Conservation (phyloP, 352 stramenopile genomes). For the Pythium aristosporum region DNA sequence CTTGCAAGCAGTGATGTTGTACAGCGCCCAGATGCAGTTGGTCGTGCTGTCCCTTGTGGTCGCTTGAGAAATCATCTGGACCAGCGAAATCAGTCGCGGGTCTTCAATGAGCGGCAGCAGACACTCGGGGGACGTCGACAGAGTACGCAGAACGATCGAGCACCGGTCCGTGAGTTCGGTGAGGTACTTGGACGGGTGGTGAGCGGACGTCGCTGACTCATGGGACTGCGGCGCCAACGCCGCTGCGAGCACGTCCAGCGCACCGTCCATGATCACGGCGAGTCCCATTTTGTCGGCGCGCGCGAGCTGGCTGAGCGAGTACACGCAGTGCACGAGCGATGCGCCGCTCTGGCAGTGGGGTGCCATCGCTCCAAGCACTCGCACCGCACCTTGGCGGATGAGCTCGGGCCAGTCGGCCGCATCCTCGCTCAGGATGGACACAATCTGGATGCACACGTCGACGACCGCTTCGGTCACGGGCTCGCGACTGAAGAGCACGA, state of each 20-base stretch:
- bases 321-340: conserved; percentile 54
- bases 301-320: conserved; percentile 66
- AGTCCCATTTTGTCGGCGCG: conserved; percentile 43
- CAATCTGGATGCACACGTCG: conserved; percentile 60
- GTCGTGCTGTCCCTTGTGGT: conserved; percentile 44
- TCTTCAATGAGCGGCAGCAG: conserved; percentile 54
- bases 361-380: conserved; percentile 51
- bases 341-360: conserved; percentile 22
- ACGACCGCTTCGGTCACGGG: conserved; percentile 37
- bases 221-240: conserved; percentile 27
- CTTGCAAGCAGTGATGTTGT: conserved; percentile 68
- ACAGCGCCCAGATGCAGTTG: conserved; percentile 68
- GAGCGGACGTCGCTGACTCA: conserved; percentile 21
- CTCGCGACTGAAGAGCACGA: conserved; percentile 37
- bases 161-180: conserved; percentile 54
- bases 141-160: conserved; percentile 62
- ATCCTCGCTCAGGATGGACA: conserved; percentile 73
- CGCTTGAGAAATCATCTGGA: conserved; percentile 38
- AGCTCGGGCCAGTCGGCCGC: conserved; percentile 46
- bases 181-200: not conserved
- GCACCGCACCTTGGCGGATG: conserved; percentile 49
- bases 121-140: conserved; percentile 55
- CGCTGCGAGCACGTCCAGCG: conserved; percentile 53
- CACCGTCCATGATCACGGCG: conserved; percentile 54
- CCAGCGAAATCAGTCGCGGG: conserved; percentile 48